Base-by-base conservation (phyloP, 805 yeast species). In the Barnettozyma botsteinii region DNA sequence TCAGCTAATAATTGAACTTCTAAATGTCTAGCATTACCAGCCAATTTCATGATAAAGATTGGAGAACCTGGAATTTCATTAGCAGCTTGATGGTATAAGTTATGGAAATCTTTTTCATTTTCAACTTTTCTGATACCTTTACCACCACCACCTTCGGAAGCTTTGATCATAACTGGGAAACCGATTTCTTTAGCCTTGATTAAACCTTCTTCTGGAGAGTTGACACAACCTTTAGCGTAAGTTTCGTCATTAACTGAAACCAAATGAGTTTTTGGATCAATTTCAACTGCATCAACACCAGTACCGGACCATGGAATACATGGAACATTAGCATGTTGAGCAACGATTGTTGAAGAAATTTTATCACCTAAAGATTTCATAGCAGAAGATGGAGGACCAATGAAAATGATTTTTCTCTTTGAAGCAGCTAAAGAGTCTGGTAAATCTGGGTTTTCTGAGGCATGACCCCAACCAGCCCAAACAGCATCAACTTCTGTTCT, bases 401-500 rank as follows among this genome's bases (percentile, higher is more conserved):
- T 93, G 59, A 93, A 93, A 41, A 93, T 73, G 55, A 94, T 84
- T 57, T 76, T 85, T 64, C 87, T 83, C 45, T 89, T 87, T 15
- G 96, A 87, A n/a, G 82, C 81, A 13, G 98, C 97, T 61, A 93
- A 73, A 64, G 75, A 79, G 65, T 93, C 98, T 22, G 99, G 99
- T 50, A 93, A 76, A 34, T 70, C 63, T 21, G 99, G 99, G 67
- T 94, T 91, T 70, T 93, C 99, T n/a, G 96, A 86, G 22, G 99
- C 99, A 62, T 94, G 98, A 56, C 99, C 99, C 99, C 99, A 93
- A 56, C 99, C 99, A 26, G 99, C 99, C 99, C 99, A 93, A 43
- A 93, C 99, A 20, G 98, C 99, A 62, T 93, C 95, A 41, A 85
- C 97, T 50, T 86, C 78, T 32, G 95, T 83, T 69, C 97, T 83